A percentile compares a stretch with the other conserved stretches of the same genome.
Evolutionary conservation across 805 yeast species (phyloP).

Genomic region (Isabelozyma heimii): DNA sequence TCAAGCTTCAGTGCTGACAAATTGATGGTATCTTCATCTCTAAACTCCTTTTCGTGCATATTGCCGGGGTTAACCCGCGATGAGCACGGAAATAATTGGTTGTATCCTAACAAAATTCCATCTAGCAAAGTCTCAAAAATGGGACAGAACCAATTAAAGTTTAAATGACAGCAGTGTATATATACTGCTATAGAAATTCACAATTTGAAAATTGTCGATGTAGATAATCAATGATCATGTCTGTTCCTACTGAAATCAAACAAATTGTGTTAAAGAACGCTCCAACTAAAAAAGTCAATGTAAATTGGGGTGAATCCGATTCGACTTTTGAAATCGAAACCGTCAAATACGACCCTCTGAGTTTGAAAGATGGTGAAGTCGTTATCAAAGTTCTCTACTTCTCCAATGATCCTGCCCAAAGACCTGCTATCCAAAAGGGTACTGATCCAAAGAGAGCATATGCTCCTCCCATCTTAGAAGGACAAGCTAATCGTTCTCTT

Average conservation of each 20-base stretch:
- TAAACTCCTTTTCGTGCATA: not conserved
- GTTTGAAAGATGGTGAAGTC: constrained; percentile 38
- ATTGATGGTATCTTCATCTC: not conserved
- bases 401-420: constrained; percentile 64
- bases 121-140: not conserved
- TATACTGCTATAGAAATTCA: too few relatives aligned
- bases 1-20: not conserved
- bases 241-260: constrained; percentile 9
- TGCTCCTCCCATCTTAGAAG: constrained; percentile 37
- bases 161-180: too few relatives aligned
- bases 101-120: not conserved
- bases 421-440: constrained; percentile 50
- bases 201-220: too few relatives aligned
- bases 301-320: constrained; percentile 15
- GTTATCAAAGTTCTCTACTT: constrained; percentile 44
- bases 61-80: not conserved
- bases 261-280: constrained; percentile 19
- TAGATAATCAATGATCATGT: constrained; percentile 2
- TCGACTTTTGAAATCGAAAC: constrained; percentile 24
- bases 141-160: too few relatives aligned
- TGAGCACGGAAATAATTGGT: not conserved
- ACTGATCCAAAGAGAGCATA: constrained; percentile 28
- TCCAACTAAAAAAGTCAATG: constrained; percentile 18
- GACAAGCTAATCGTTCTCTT: constrained; percentile 42
- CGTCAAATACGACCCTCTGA: constrained; percentile 1